Percentiles rank a stretch among this genome's conserved stretches.
Evolutionary conservation across 78 protist genomes (phyloP).

Genomic region (Blattamonas nauphoetae): DNA sequence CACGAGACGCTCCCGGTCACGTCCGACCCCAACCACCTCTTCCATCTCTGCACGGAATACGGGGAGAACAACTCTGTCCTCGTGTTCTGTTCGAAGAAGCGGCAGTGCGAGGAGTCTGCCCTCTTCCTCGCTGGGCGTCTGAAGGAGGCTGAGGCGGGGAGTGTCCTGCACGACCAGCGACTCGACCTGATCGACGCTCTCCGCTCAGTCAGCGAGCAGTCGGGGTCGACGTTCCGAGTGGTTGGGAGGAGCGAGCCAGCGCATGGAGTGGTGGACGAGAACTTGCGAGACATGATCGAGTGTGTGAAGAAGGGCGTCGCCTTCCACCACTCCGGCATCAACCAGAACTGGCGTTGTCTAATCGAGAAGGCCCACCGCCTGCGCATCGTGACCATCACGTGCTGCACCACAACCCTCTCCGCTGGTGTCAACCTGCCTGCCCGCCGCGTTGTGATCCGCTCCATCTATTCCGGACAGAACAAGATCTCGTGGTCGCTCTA

Average conservation of each 20-base stretch:
- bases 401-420: slow-evolving; percentile 36
- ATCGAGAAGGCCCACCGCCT: slow-evolving; percentile 24
- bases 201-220: background rate
- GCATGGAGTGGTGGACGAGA: background rate
- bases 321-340: slow-evolving; percentile 30
- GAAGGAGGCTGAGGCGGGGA: background rate
- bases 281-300: background rate
- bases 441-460: slow-evolving; percentile 28
- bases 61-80: background rate
- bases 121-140: background rate
- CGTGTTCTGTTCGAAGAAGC: slow-evolving; percentile 27
- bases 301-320: slow-evolving; percentile 15
- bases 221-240: background rate
- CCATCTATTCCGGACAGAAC: background rate
- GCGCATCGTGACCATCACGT: background rate
- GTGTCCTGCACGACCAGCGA: background rate
- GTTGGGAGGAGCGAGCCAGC: background rate
- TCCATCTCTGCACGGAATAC: background rate
- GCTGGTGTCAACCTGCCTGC: slow-evolving; percentile 53
- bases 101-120: slow-evolving; percentile 16
- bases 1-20: background rate
- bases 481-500: background rate
- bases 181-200: background rate
- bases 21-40: background rate
- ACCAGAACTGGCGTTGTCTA: background rate